Conservation (phyloP, 495 filamentous ascomycete genomes). For the Chaetomidium leptoderma region DNA sequence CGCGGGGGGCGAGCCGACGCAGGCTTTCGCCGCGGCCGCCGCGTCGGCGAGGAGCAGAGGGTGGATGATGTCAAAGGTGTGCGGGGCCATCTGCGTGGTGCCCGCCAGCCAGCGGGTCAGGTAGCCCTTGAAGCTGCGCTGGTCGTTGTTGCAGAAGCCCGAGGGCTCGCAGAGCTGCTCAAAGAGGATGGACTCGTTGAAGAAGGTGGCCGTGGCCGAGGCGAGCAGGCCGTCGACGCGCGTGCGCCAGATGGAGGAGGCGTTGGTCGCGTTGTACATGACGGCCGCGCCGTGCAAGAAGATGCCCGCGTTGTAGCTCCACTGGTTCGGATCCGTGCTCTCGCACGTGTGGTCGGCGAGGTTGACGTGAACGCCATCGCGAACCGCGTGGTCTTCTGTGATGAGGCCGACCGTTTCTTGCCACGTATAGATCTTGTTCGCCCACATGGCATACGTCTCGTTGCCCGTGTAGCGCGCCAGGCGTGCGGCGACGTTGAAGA, state of each 20-base stretch:
- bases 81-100: constrained; percentile 62
- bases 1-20: constrained; percentile 53
- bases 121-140: constrained; percentile 72
- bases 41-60: constrained; percentile 57
- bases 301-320: constrained; percentile 72
- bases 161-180: constrained; percentile 68
- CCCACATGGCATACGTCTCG: constrained; percentile 71
- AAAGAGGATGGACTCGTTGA: constrained; percentile 50
- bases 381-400: constrained; percentile 55
- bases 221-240: constrained; percentile 54
- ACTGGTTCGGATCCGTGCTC: constrained; percentile 59
- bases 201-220: constrained; percentile 54
- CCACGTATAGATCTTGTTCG: constrained; percentile 69
- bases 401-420: constrained; percentile 57
- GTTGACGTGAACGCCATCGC: constrained; percentile 59
- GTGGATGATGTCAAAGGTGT: constrained; percentile 51
- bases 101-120: constrained; percentile 66
- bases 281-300: constrained; percentile 68
- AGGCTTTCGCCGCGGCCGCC: constrained; percentile 56
- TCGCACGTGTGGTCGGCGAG: constrained; percentile 47
- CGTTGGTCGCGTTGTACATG: constrained; percentile 66
- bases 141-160: constrained; percentile 64
- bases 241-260: constrained; percentile 54
- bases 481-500: constrained; percentile 79
- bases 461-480: constrained; percentile 72